Evolutionary conservation across 768 basidiomycete genomes (phyloP), one percentile per base, ranked within the genome.

Genomic region (Daedaleopsis nitida): DNA sequence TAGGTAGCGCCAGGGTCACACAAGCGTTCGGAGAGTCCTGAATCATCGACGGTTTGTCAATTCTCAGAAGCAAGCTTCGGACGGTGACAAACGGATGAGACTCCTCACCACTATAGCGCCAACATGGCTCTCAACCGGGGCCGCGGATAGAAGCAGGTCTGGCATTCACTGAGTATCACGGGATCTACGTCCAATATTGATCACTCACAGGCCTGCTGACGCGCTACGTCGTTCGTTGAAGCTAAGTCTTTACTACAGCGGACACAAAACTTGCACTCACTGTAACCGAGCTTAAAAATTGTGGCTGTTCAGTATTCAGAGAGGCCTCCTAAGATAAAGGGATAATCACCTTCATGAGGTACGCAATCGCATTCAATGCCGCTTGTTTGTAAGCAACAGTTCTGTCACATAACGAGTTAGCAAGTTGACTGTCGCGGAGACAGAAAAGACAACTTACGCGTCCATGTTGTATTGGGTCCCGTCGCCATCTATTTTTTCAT

Each of bases 351-450:
- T 88, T 88, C 76, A 80, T 77, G 47, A 92, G 77, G 70, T 92
- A 92, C 2, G 82, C 81, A 54, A 92, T 91, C 2, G 87, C 82
- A 66, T 91, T 91, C 57, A 91, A 74, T 0, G 90, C 88, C 6
- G 91, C 90, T 73, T 89, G 88, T 69, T 92, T 91, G 71, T 88
- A 92, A 3, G 91, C 89, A 17, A 89, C 87, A 21, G 88, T 83
- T 0, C 86, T 88, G 52, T 0, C 19, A 13, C n/a, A 1, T 8
- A 16, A 45, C 38, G 47, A n/a, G 7, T 7, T 34, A n/a, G 34
- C 5, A 19, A 35, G 42, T 24, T 5, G 17, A 34, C 12, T 32
- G 27, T 32, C 4, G 7, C 27, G 27, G 27, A 7, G 27, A 32
- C 19, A 16, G 6, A 3, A 34, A 27, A 59, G 65, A 16, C 5